These are phyloP conservation scores for Fusarium sp. DNA, from an alignment of 2,329 filamentous ascomycete genomes.

Conservation along the genomic window DNA sequence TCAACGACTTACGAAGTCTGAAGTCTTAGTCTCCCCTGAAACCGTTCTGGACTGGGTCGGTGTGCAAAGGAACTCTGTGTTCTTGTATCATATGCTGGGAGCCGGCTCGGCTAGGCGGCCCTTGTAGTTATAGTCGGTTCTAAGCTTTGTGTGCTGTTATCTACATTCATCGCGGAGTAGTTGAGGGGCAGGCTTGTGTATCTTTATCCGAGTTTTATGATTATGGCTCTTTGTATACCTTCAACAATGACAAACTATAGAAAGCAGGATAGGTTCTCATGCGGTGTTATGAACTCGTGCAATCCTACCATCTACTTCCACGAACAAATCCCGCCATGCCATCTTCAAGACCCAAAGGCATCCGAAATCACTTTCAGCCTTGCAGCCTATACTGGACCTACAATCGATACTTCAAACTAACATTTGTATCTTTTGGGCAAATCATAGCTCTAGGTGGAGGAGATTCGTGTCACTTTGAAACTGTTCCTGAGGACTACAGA, in stretches of 20 bases:
- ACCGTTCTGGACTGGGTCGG: background rate
- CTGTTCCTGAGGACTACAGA: background rate
- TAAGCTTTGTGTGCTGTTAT: background rate
- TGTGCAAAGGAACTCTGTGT: background rate
- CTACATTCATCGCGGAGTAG: background rate
- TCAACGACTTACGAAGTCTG: background rate
- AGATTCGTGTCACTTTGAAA: background rate
- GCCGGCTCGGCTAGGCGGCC: background rate
- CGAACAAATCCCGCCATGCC: too few relatives aligned
- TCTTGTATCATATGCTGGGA: constrained; percentile 25
- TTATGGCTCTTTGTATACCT: background rate
- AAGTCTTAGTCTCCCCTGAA: too few relatives aligned
- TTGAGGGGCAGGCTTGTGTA: background rate
- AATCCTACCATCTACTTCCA: too few relatives aligned
- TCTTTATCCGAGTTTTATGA: background rate
- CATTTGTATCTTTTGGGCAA: background rate
- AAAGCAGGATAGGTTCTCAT: background rate
- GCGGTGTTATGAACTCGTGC: background rate
- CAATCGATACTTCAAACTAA: too few relatives aligned
- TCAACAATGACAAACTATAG: background rate
- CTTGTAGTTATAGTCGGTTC: constrained; percentile 12
- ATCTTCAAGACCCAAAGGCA: background rate
- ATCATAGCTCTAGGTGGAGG: too few relatives aligned
- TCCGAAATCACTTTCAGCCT: background rate
- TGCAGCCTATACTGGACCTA: background rate